Evolutionary conservation across 306 rosid genomes (phyloP).

Genomic region (Astragalus glycyphyllos): DNA sequence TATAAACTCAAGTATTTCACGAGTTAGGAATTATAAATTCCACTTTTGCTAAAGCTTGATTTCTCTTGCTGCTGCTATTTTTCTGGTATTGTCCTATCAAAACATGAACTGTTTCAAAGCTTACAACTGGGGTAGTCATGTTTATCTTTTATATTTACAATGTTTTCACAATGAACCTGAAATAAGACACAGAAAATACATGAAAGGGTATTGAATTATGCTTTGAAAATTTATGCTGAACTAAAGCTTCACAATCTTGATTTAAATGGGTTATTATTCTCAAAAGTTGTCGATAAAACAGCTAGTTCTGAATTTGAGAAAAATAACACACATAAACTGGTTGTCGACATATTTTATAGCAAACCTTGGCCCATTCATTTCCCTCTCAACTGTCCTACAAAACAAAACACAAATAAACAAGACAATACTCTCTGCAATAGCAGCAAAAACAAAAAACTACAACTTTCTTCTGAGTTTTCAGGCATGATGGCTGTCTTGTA

Average conservation of each 20-base stretch:
- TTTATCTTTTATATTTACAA: not conserved
- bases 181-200: not conserved
- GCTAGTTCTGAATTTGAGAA: not conserved
- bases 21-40: not conserved
- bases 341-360: not conserved
- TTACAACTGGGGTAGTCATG: not conserved
- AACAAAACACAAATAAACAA: not conserved
- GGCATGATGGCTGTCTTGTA: not conserved
- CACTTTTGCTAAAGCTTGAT: not conserved
- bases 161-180: not conserved
- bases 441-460: not conserved
- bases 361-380: no score
- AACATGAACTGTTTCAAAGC: not conserved
- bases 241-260: not conserved
- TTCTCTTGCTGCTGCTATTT: not conserved
- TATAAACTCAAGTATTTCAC: not conserved
- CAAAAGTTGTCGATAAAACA: not conserved
- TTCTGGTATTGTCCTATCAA: not conserved
- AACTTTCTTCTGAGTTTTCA: constrained; percentile 4
- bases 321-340: not conserved
- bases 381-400: not conserved
- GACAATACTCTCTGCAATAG: not conserved
- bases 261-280: not conserved
- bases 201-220: not conserved
- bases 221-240: not conserved